Conservation (phyloP, 2,329 filamentous ascomycete species). For the Thelonectria olida region DNA sequence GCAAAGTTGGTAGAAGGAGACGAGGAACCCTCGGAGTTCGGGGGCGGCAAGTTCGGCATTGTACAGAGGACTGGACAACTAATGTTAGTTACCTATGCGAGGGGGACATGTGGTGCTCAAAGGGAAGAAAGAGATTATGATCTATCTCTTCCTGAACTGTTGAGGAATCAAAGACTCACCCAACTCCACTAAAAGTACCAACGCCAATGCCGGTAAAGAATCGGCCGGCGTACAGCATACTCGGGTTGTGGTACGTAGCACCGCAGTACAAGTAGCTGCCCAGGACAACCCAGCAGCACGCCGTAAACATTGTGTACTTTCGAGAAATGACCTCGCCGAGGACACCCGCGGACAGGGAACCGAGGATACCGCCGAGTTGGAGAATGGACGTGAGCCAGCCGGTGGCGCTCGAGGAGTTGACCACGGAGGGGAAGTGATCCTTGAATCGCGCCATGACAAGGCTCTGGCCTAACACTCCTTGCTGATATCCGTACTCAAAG, state of each 20-base stretch:
- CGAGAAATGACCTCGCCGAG: constrained; percentile 59
- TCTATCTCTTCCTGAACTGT: too few relatives aligned
- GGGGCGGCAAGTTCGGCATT: constrained; percentile 66
- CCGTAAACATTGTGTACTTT: constrained; percentile 62
- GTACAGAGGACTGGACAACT: constrained; percentile 51
- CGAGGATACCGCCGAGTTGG: constrained; percentile 59
- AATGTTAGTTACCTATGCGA: background rate
- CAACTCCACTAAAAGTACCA: constrained; percentile 55
- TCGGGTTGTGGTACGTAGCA: constrained; percentile 49
- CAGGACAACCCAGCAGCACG: constrained; percentile 56
- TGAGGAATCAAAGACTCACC: background rate
- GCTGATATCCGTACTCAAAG: constrained; percentile 47
- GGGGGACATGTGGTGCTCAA: too few relatives aligned
- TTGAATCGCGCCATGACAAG: constrained; percentile 62
- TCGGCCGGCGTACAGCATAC: constrained; percentile 56
- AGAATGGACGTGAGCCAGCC: constrained; percentile 63
- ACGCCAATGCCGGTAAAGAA: constrained; percentile 61
- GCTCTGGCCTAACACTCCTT: constrained; percentile 63
- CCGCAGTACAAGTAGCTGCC: constrained; percentile 57
- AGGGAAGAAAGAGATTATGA: too few relatives aligned
- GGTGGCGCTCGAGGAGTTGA: constrained; percentile 55
- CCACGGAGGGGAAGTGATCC: constrained; percentile 58
- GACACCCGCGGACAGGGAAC: constrained; percentile 57
- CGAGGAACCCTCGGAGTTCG: constrained; percentile 72
- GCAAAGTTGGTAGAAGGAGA: constrained; percentile 69